Base-by-base conservation (phyloP, 169 alveolate genomes). In the Ichthyophthirius multifiliis region DNA sequence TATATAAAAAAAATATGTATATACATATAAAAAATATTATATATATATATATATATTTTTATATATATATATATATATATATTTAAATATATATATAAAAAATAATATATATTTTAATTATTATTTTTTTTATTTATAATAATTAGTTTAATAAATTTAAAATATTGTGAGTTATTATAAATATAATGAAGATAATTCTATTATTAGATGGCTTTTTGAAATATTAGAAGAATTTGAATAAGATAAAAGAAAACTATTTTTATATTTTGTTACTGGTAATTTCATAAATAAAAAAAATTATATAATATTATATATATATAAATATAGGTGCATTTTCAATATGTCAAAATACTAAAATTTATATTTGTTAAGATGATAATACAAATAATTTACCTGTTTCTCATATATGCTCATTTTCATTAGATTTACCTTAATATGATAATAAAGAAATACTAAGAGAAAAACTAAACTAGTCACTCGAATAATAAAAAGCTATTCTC, bases 371-470 rank as follows among this genome's bases (percentile, higher is more conserved):
- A 67, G 84, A 41, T 37, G 35, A 37, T 20, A 39, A 39, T 67
- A 20, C 35, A 67, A 67, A 67, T 37, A 34, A 41, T n/a, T 94
- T 98, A 31, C 99, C 99, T 37, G 88, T 99, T 9, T 99, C 99
- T 5, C 99, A 98, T 86, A 98, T 99, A 15, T 98, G 99, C 67
- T 97, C 98, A 87, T 98, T 98, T 89, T 99, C 98, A 90, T 93
- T 98, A 39, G 99, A 98, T 83, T 91, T 98, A 37, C 99, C 99
- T 35, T 98, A 95, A 35, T 98, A 98, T 85, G 93, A 98, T 12
- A 82, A 94, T 76, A 96, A 97, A 83, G 99, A 98, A 78, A 89
- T 91, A 79, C 89, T 98, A 48, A 89, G 89, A 45, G 96, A 95
- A 76, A 95, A 97, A 82, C 84, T 96, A 44, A 87, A n/a, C n/a